Evolutionary conservation across 306 rosid genomes (phyloP).

Genomic region (Trifolium subterraneum): DNA sequence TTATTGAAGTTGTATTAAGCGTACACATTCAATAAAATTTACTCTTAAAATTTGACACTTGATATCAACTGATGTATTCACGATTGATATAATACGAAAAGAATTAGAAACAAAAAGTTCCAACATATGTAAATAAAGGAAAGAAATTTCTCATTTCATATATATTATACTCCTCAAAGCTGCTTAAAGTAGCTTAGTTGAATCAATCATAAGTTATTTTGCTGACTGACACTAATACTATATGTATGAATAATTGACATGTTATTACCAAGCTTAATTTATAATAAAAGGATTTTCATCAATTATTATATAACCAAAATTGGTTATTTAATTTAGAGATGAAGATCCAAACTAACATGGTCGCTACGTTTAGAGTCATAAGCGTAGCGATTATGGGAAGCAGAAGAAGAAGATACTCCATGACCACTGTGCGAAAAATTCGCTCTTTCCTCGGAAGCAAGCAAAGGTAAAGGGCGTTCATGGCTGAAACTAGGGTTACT

Average conservation of each 20-base stretch:
- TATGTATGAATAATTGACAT: slow-evolving; percentile 23
- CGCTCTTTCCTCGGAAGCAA: slow-evolving; percentile 3
- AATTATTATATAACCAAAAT: not conserved
- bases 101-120: slow-evolving; percentile 4
- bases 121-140: not conserved
- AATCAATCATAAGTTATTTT: slow-evolving; percentile 8
- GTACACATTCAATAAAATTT: no score
- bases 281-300: not conserved
- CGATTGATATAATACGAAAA: not conserved
- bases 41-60: not conserved
- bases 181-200: not conserved
- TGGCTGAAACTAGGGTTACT: slow-evolving; percentile 35
- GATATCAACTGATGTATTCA: not conserved
- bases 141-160: slow-evolving; percentile 18
- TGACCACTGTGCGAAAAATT: not conserved
- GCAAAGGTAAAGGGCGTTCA: slow-evolving; percentile 18
- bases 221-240: slow-evolving; percentile 3
- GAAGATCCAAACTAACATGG: slow-evolving; percentile 35
- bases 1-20: no score
- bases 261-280: slow-evolving; percentile 23
- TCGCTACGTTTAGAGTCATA: slow-evolving; percentile 29
- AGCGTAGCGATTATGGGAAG: not conserved
- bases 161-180: not conserved
- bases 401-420: slow-evolving; percentile 7
- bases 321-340: slow-evolving; percentile 7